These are phyloP conservation scores for Clarireedia hainanense DNA, from an alignment of 2,329 filamentous ascomycete genomes.

Conservation along the genomic window DNA sequence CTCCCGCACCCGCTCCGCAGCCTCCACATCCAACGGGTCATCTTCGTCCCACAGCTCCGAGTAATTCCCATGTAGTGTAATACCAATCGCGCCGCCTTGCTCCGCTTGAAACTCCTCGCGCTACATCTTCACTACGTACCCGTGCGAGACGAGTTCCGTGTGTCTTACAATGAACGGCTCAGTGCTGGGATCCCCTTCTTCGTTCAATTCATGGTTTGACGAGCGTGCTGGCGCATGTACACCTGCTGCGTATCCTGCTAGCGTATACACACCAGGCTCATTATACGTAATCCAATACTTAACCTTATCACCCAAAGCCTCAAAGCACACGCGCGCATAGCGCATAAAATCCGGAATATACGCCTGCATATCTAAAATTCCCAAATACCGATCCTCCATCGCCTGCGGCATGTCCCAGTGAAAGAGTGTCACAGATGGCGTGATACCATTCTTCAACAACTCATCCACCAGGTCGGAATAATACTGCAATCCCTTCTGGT, in stretches of 20 bases:
- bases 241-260: conserved; percentile 71
- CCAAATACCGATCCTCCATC: conserved; percentile 74
- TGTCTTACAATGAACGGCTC: conserved; percentile 80
- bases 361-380: conserved; percentile 68
- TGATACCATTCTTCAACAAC: conserved; percentile 65
- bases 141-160: conserved; percentile 73
- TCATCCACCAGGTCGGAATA: conserved; percentile 73
- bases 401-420: conserved; percentile 81
- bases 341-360: conserved; percentile 74
- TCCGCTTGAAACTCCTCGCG: conserved; percentile 68
- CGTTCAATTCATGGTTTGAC: conserved; percentile 61
- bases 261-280: conserved; percentile 76
- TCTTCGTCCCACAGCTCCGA: conserved; percentile 69
- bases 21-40: conserved; percentile 65
- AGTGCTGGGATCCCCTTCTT: conserved; percentile 62
- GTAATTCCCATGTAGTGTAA: conserved; percentile 66
- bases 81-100: conserved; percentile 69
- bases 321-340: conserved; percentile 70
- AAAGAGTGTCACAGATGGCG: conserved; percentile 72
- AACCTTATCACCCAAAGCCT: conserved; percentile 59
- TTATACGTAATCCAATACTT: conserved; percentile 88
- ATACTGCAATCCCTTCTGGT: conserved; percentile 66
- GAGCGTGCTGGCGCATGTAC: conserved; percentile 73
- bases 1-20: conserved; percentile 70
- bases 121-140: conserved; percentile 69